Evolutionary conservation across 495 filamentous ascomycete genomes (phyloP).

Genomic region (Monascus purpureus): DNA sequence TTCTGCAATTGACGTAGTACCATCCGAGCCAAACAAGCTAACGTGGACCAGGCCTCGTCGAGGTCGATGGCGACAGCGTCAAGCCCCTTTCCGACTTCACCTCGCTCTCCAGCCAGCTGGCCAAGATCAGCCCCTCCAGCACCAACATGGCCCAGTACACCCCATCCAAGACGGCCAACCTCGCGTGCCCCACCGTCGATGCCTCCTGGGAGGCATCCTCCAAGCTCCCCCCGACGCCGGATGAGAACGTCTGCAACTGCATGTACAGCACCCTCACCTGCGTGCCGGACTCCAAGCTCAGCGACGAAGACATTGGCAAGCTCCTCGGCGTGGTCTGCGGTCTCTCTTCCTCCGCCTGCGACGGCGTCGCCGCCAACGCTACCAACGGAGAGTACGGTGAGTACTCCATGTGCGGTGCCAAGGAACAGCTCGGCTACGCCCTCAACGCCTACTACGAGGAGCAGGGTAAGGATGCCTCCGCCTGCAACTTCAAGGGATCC

Average conservation of each 20-base stretch:
- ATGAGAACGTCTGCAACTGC: slow-evolving; percentile 63
- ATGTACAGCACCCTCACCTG: slow-evolving; percentile 62
- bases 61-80: slow-evolving; percentile 46
- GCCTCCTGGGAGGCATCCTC: slow-evolving; percentile 54
- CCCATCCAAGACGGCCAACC: slow-evolving; percentile 77
- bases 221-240: slow-evolving; percentile 66
- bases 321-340: slow-evolving; percentile 70
- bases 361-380: slow-evolving; percentile 55
- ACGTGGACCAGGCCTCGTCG: slow-evolving; percentile 45
- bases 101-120: slow-evolving; percentile 50
- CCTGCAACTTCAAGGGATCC: slow-evolving; percentile 67
- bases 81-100: slow-evolving; percentile 58
- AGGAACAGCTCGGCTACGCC: slow-evolving; percentile 65
- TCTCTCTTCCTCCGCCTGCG: slow-evolving; percentile 44
- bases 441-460: slow-evolving; percentile 68
- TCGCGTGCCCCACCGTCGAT: slow-evolving; percentile 53
- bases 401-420: slow-evolving; percentile 75
- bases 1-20: not conserved
- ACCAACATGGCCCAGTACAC: slow-evolving; percentile 51
- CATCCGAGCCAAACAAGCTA: slow-evolving; percentile 1
- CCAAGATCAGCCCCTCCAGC: slow-evolving; percentile 64
- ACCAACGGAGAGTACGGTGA: slow-evolving; percentile 69
- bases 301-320: slow-evolving; percentile 37
- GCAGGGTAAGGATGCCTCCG: slow-evolving; percentile 36
- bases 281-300: slow-evolving; percentile 38